phyloP scores from a whole-genome alignment of 2,329 filamentous ascomycete species.

The Colletotrichum neosansevieriae region DNA sequence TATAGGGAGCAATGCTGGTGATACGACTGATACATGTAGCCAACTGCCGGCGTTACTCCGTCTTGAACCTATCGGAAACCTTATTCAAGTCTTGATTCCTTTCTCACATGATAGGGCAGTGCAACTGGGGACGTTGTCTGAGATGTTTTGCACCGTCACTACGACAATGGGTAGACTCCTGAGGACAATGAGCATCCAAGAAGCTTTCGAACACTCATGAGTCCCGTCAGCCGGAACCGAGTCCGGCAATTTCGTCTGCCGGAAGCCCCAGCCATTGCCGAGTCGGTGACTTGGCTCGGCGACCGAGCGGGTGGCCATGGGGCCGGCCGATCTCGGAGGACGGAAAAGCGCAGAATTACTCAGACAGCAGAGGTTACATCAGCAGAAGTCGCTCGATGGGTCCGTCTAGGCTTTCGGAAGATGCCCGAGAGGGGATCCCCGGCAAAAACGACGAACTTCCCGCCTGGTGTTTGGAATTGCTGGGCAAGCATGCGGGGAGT shows the following conservation, averaged over 20 bases:
- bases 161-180: too few species aligned
- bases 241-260: conserved; percentile 2
- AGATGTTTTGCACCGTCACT: too few species aligned
- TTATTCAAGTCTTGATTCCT: too few species aligned
- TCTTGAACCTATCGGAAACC: too few species aligned
- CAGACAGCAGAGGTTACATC: background rate
- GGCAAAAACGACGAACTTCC: background rate
- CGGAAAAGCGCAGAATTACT: background rate
- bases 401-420: background rate
- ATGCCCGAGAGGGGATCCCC: conserved; percentile 16
- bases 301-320: conserved; percentile 12
- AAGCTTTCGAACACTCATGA: too few species aligned
- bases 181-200: too few species aligned
- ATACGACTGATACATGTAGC: too few species aligned
- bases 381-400: background rate
- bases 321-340: conserved; percentile 35
- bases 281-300: conserved; percentile 8
- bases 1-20: too few species aligned
- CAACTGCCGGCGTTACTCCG: too few species aligned
- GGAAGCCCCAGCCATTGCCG: background rate
- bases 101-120: too few species aligned
- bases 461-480: background rate
- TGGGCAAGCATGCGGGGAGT: background rate
- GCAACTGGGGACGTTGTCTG: too few species aligned
- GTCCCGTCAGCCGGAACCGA: background rate